These are phyloP conservation scores for Backusella mclennaniae DNA, from an alignment of 192 early-diverging fungal species.

Conservation along the genomic window DNA sequence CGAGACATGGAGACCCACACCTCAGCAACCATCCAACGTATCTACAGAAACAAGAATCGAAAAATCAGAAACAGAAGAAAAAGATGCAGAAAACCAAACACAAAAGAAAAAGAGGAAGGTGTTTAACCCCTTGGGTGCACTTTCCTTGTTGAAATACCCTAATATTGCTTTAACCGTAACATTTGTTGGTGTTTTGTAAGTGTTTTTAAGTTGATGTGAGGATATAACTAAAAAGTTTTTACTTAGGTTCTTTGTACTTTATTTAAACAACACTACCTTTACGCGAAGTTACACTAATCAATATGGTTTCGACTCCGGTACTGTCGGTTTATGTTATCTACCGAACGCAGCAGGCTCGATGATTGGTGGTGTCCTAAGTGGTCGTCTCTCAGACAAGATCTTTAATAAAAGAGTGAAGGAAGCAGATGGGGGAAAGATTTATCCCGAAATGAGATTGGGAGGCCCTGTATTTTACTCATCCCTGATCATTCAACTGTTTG, in stretches of 20 bases:
- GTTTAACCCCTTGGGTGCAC: slow-evolving; percentile 29
- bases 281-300: slow-evolving; percentile 33
- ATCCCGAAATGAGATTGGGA: slow-evolving; percentile 33
- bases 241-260: slow-evolving; percentile 30
- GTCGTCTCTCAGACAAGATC: slow-evolving; percentile 23
- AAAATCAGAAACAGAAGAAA: neutral
- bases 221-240: too few species aligned
- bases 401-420: slow-evolving; percentile 17
- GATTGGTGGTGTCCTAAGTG: slow-evolving; percentile 17
- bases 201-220: neutral
- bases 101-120: neutral
- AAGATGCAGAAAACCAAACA: neutral
- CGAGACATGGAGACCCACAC: slow-evolving; percentile 32
- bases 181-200: slow-evolving; percentile 32
- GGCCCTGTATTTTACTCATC: slow-evolving; percentile 14
- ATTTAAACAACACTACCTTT: slow-evolving; percentile 30
- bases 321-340: slow-evolving; percentile 37
- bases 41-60: neutral
- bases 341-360: slow-evolving; percentile 28
- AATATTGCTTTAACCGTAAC: slow-evolving; percentile 28
- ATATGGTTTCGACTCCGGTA: slow-evolving; percentile 27
- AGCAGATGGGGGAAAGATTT: neutral
- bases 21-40: slow-evolving; percentile 21
- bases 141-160: slow-evolving; percentile 16
- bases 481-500: slow-evolving; percentile 10